phyloP scores from a whole-genome alignment of 1,139 yeast species.

The Geotrichum phurueaensis region DNA sequence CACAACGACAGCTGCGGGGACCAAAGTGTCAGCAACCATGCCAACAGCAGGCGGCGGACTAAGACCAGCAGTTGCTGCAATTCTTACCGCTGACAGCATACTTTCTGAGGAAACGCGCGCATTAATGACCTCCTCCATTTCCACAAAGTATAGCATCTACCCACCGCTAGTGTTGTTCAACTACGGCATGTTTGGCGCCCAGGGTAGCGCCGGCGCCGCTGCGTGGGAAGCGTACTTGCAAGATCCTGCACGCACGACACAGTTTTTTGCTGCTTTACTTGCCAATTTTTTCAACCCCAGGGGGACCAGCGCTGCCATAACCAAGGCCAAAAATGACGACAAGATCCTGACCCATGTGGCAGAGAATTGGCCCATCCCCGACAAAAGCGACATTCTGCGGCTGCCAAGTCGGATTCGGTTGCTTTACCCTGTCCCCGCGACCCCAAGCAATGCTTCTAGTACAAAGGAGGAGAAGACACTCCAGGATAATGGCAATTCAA shows the following conservation, averaged over 20 bases:
- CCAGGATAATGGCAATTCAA: constrained; percentile 30
- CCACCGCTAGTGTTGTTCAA: constrained; percentile 61
- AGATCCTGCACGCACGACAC: background rate
- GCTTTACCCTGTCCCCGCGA: constrained; percentile 1
- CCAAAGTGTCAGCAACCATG: constrained; percentile 16
- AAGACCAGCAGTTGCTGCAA: background rate
- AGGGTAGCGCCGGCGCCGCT: constrained; percentile 35
- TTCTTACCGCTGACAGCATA: background rate
- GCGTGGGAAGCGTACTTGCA: constrained; percentile 34
- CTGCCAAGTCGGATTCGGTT: constrained; percentile 11
- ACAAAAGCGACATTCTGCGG: constrained; percentile 27
- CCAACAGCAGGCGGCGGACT: background rate
- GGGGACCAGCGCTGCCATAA: constrained; percentile 16
- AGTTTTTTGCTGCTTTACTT: constrained; percentile 7
- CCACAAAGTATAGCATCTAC: constrained; percentile 56
- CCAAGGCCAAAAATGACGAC: constrained; percentile 22
- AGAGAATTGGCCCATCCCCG: constrained; percentile 60
- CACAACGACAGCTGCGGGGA: constrained; percentile 20
- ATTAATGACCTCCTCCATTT: constrained; percentile 26
- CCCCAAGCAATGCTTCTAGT: background rate
- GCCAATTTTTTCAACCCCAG: background rate
- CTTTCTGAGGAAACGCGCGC: background rate
- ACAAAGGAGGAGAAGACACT: constrained; percentile 53
- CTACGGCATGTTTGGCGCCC: constrained; percentile 23
- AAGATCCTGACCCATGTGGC: constrained; percentile 58